A percentile compares a stretch with the other conserved stretches of the same genome.
These are phyloP conservation scores for Penicillium psychrofluorescens DNA, from an alignment of 495 filamentous ascomycete species.

Conservation along the genomic window DNA sequence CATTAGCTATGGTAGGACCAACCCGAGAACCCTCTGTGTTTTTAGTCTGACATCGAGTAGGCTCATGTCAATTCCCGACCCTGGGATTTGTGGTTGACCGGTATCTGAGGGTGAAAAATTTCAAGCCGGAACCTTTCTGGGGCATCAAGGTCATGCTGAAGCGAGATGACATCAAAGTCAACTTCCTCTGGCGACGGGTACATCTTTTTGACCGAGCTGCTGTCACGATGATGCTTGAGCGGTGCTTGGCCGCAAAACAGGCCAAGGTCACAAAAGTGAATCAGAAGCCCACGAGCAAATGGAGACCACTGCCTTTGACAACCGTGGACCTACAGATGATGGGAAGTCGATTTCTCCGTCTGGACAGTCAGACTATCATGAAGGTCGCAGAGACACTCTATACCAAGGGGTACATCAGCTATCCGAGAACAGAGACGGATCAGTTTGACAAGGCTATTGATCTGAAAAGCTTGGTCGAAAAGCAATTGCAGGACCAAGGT, in stretches of 20 bases:
- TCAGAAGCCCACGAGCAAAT: slow-evolving; percentile 88
- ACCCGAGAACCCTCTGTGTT: neutral
- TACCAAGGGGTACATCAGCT: slow-evolving; percentile 91
- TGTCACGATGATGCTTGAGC: slow-evolving; percentile 75
- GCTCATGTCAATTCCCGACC: slow-evolving; percentile 95
- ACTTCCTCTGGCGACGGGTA: slow-evolving; percentile 75
- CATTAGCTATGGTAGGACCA: slow-evolving; percentile 73
- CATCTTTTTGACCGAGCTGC: slow-evolving; percentile 83
- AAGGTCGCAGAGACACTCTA: slow-evolving; percentile 83
- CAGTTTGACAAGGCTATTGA: slow-evolving; percentile 90
- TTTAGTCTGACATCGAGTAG: slow-evolving; percentile 35
- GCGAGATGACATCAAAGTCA: slow-evolving; percentile 70
- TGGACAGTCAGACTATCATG: slow-evolving; percentile 87
- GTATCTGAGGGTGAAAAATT: slow-evolving; percentile 87
- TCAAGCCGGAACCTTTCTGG: slow-evolving; percentile 92
- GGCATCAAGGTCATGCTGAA: slow-evolving; percentile 75
- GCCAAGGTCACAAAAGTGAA: slow-evolving; percentile 77
- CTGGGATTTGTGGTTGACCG: slow-evolving; percentile 95
- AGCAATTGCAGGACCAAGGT: slow-evolving; percentile 63
- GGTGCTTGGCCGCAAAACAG: slow-evolving; percentile 67
- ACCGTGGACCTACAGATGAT: slow-evolving; percentile 99
- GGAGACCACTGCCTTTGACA: slow-evolving; percentile 86
- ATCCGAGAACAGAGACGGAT: slow-evolving; percentile 95
- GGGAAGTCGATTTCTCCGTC: slow-evolving; percentile 74
- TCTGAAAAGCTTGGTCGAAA: slow-evolving; percentile 69